Percentiles rank a stretch among this genome's conserved stretches.
Evolutionary conservation across 345 rosid genomes (phyloP).

Genomic region (Ailanthus altissimus): DNA sequence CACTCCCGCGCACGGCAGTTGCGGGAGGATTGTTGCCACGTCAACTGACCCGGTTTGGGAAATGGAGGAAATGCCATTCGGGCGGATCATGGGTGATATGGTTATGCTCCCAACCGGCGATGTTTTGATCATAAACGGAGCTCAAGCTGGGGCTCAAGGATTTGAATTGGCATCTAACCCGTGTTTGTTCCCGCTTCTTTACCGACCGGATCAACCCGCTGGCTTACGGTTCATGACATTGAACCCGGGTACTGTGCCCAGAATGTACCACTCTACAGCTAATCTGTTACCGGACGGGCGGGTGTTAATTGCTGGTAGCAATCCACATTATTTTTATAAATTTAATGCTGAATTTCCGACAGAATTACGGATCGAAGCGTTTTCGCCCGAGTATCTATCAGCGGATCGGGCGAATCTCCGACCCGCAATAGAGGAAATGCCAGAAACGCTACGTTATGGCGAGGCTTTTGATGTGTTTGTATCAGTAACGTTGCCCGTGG

Average conservation of each 20-base stretch:
- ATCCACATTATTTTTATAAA: slow-evolving; percentile 76
- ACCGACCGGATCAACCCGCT: slow-evolving; percentile 61
- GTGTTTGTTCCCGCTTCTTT: slow-evolving; percentile 57
- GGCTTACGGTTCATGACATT: slow-evolving; percentile 70
- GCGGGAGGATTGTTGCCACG: slow-evolving; percentile 65
- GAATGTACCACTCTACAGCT: slow-evolving; percentile 93
- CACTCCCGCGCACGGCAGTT: slow-evolving; percentile 57
- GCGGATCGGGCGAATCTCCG: slow-evolving; percentile 75
- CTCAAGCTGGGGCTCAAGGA: slow-evolving; percentile 75
- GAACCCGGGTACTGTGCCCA: slow-evolving; percentile 75
- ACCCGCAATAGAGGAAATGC: slow-evolving; percentile 56
- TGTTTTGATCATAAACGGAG: slow-evolving; percentile 75
- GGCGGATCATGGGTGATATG: slow-evolving; percentile 94
- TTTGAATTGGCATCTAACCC: slow-evolving; percentile 69
- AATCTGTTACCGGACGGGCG: slow-evolving; percentile 85
- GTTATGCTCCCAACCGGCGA: slow-evolving; percentile 85
- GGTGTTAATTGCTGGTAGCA: slow-evolving; percentile 78
- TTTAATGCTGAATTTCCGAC: slow-evolving; percentile 65
- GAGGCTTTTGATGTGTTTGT: slow-evolving; percentile 48
- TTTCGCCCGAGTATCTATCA: slow-evolving; percentile 83
- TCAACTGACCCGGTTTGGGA: slow-evolving; percentile 54
- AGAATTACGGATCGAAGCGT: slow-evolving; percentile 79
- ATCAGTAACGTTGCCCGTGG: slow-evolving; percentile 69
- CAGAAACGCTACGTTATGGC: slow-evolving; percentile 52
- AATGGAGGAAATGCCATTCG: slow-evolving; percentile 85